phyloP scores from a whole-genome alignment of 1,284 basidiomycete species.

The Apiotrichum siamense region DNA sequence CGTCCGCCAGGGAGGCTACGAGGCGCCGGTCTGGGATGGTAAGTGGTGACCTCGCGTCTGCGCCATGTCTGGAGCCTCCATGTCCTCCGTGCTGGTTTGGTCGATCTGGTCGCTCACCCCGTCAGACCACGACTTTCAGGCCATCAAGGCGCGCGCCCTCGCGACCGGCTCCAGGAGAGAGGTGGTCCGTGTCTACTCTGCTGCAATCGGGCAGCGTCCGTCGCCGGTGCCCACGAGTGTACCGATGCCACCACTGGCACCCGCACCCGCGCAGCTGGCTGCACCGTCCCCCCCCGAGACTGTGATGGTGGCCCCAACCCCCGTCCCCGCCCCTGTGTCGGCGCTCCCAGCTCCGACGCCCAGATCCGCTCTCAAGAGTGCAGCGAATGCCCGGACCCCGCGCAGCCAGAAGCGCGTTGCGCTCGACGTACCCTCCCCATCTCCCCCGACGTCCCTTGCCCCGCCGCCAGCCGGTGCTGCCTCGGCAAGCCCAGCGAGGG shows the following conservation, averaged over 20 bases:
- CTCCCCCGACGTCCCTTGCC: slow-evolving; percentile 4
- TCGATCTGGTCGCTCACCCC: no score
- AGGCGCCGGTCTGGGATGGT: slow-evolving; percentile 33
- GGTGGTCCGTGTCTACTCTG: slow-evolving; percentile 17
- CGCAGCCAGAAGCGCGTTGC: slow-evolving; percentile 11
- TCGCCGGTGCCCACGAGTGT: not conserved
- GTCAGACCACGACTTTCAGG: slow-evolving; percentile 30
- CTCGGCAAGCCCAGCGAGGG: not conserved
- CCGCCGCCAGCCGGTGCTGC: not conserved
- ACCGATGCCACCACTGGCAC: not conserved
- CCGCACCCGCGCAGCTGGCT: not conserved
- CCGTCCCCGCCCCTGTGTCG: not conserved
- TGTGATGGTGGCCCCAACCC: no score
- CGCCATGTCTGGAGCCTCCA: no score
- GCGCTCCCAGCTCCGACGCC: slow-evolving; percentile 3
- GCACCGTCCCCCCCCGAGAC: slow-evolving; percentile 1
- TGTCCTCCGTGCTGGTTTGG: no score
- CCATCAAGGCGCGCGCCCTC: slow-evolving; percentile 24
- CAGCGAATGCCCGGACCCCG: slow-evolving; percentile 3
- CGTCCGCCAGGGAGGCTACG: slow-evolving; percentile 24
- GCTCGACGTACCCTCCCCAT: slow-evolving; percentile 4
- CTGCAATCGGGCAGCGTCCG: slow-evolving; percentile 5
- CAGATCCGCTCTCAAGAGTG: slow-evolving; percentile 5
- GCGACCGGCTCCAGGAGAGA: slow-evolving; percentile 13
- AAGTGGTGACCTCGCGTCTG: no score